Evolutionary conservation across 202 grass and related monocot species (phyloP), one percentile per base, ranked within the genome.

Genomic region (Panicum hallii): DNA sequence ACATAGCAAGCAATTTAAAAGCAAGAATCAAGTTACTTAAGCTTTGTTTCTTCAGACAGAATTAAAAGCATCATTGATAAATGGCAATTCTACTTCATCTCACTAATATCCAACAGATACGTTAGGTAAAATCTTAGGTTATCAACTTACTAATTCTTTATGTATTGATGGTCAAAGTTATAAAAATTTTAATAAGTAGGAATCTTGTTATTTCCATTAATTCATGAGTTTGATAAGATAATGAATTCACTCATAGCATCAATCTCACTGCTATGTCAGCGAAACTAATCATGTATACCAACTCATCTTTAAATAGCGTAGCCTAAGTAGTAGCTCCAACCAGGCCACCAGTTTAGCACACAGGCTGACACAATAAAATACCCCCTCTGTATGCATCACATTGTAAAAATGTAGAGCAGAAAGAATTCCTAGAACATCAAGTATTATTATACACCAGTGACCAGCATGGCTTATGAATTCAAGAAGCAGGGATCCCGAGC

Each of bases 1-100:
- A 79, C 9, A 28, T 67, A 48, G 22, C 63, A 83, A 73, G 19
- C 6, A 68, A 30, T 23, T 82, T 42, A 55, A 40, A 61, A 23
- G 1, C 5, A 60, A 8, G 28, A 58, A 45, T 38, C 15, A 32
- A 52, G 19, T 44, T 60, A 32, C 16, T 64, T 61, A 73, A 57
- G 69, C 6, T 23, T 79, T 70, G n/a, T 36, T 48, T 60, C n/a
- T 67, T 45, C 28, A 72, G 61, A 26, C 63, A 36, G 3, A 74
- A 60, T 47, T 4, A 52, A 72, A 87, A 46, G 19, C 1, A 47
- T 16, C 20, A 15, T 28, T 50, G 4, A n/a, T 85, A 54, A 79
- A 47, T 7, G 53, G 15, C 26, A 57, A 62, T 43, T 79, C 50
- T 45, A 34, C 38, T 48, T 28, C 46, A 40, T 50, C 44, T 54